Evolutionary conservation across 148 eudicot genomes (phyloP).

Genomic region (Rhododendron vialii): DNA sequence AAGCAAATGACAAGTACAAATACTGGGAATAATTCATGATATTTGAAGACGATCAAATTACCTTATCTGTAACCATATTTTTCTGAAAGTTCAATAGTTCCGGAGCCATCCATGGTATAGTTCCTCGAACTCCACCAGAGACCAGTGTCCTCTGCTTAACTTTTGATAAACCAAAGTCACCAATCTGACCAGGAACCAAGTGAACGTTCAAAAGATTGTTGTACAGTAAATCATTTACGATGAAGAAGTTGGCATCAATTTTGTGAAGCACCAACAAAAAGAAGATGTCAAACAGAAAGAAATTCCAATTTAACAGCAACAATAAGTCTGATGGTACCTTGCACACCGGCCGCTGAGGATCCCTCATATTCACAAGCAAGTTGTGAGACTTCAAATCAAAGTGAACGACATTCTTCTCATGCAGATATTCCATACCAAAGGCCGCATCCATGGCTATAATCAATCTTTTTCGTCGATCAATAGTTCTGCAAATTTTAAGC

Average conservation of each 20-base stretch:
- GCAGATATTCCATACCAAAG: slow-evolving; percentile 58
- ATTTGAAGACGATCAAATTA: background rate
- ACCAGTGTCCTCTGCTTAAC: slow-evolving; percentile 35
- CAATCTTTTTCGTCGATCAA: slow-evolving; percentile 42
- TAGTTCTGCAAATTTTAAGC: slow-evolving; percentile 7
- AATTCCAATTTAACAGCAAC: background rate
- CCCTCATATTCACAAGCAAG: slow-evolving; percentile 39
- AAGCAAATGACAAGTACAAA: background rate
- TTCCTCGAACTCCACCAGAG: slow-evolving; percentile 47
- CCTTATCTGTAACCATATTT: slow-evolving; percentile 40
- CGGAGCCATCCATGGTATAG: slow-evolving; percentile 59
- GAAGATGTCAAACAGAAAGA: background rate
- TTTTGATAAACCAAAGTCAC: slow-evolving; percentile 45
- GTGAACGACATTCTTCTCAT: slow-evolving; percentile 44
- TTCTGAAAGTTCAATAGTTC: slow-evolving; percentile 26
- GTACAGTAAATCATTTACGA: background rate
- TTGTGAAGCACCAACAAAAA: background rate
- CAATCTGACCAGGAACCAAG: slow-evolving; percentile 25
- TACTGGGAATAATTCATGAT: background rate
- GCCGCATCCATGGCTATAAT: slow-evolving; percentile 48
- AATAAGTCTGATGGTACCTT: slow-evolving; percentile 22
- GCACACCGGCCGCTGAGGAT: slow-evolving; percentile 41
- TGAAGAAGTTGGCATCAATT: background rate
- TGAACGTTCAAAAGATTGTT: background rate
- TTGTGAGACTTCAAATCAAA: slow-evolving; percentile 48